Base-by-base conservation (phyloP, 176 grass and related monocot genomes). In the Oryza longistaminata region DNA sequence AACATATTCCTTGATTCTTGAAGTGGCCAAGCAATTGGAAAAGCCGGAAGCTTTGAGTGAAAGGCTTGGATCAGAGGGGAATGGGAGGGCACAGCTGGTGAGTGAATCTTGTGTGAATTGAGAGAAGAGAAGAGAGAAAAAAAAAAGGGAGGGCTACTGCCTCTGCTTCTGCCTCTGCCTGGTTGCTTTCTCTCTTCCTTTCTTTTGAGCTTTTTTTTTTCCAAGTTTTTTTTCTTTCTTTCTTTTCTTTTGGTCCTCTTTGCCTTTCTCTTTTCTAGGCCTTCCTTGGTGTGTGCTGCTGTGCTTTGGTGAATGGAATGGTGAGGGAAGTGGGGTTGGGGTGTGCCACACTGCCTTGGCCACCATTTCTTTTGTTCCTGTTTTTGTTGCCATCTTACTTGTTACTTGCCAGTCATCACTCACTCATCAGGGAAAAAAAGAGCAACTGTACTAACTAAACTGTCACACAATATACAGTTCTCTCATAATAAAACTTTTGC, bases 1-100 rank as follows among this genome's bases (percentile, higher is more conserved):
- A 89, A 92, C 89, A 87, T 90, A 87, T 88, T 87, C 83, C 74
- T 83, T 55, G 81, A 83, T 89, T 87, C 90, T 83, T 83, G 84
- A 94, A 84, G 80, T 88, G 90, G 61, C 66, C 71, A 87, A 82
- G 85, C 75, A 88, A 80, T 89, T 66, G 74, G 53, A 88, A 92
- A 86, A 89, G 84, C 50, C 83, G 86, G 73, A 78, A 68, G 78
- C 76, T 87, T 84, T 80, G 75, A 21, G 70, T 72, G 81, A 84
- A 91, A 91, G 89, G 85, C 70, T 91, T 88, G 69, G 82, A 85
- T 92, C 90, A 88, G 85, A 66, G 64, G 60, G 87, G 65, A 80
- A 91, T 66, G 84, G 74, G 60, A 40, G 83, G 35, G 84, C 78
- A 78, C 74, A 85, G 78, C 88, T 84, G 87, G 82, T 45, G 86